phyloP scores from a whole-genome alignment of 192 early-diverging fungal genomes.

The Coemansia javaensis region DNA sequence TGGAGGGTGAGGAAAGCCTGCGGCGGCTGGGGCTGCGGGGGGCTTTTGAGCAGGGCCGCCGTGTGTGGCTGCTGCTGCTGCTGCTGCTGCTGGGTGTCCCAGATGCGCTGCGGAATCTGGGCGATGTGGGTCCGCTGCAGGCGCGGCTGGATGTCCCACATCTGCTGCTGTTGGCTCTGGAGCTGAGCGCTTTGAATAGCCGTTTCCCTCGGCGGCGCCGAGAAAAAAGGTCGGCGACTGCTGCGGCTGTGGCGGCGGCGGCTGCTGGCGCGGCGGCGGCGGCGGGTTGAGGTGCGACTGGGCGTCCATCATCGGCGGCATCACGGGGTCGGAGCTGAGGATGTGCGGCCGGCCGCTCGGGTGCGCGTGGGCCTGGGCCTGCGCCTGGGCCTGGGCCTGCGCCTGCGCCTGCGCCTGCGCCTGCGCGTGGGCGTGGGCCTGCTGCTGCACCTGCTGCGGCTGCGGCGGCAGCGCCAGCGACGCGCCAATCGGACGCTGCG shows the following conservation, averaged over 20 bases:
- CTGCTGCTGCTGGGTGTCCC: slow-evolving; percentile 22
- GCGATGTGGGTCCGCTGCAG: slow-evolving; percentile 16
- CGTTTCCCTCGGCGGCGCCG: slow-evolving; percentile 53
- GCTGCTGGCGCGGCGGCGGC: slow-evolving; percentile 24
- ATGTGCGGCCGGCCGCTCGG: slow-evolving; percentile 9
- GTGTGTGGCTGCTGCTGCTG: slow-evolving; percentile 8
- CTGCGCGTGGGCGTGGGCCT: not conserved
- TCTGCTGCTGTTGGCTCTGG: slow-evolving; percentile 10
- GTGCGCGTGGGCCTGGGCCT: slow-evolving; percentile 26
- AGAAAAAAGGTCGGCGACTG: slow-evolving; percentile 49
- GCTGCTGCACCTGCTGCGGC: slow-evolving; percentile 7
- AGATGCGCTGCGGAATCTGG: slow-evolving; percentile 22
- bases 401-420: not conserved
- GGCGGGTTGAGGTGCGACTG: slow-evolving; percentile 16
- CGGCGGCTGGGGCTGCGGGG: slow-evolving; percentile 11
- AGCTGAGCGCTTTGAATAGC: slow-evolving; percentile 45
- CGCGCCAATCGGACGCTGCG: slow-evolving; percentile 28
- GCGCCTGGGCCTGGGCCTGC: too few species aligned
- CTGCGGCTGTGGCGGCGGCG: slow-evolving; percentile 33
- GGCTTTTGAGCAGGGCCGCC: not conserved
- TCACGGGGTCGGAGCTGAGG: slow-evolving; percentile 8
- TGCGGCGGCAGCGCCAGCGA: slow-evolving; percentile 34
- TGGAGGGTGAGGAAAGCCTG: slow-evolving; percentile 32
- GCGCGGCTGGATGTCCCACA: slow-evolving; percentile 23
- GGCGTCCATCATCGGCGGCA: slow-evolving; percentile 19